Evolutionary conservation across 1,139 yeast species (phyloP), one percentile per base, ranked within the genome.

Genomic region (Hansenula lynferdii): DNA sequence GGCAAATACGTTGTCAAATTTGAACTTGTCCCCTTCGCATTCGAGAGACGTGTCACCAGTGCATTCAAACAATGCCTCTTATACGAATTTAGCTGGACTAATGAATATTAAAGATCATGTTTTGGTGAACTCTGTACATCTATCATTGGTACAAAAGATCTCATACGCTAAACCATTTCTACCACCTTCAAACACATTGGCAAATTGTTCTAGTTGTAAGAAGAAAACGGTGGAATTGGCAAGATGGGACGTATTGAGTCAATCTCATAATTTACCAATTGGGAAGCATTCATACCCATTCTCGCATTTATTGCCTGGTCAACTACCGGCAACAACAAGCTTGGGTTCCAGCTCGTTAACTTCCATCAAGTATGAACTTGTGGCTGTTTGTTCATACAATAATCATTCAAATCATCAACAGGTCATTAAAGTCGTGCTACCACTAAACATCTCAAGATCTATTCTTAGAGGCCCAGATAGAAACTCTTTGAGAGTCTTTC

Each of bases 261-360:
- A 70, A 16, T 65, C 74, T 1, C 72, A 80, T 3, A 64, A 69
- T 7, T 75, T 87, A 48, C 63, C 76, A 2, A 61, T 70, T 10
- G 95, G 92, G 1, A 67, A 71, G 18, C 96, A 92, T 53, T 89
- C 86, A 2, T 92, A 86, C 57, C 99, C 98, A 2, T 92, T 94
- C 57, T 84, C 96, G n/a, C 90, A 89, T 59, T 64, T 94, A 31
- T 60, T 92, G 12, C 95, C 97, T 0, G 98, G 99, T 0, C 69
- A 84, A n/a, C 60, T 89, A 24, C 97, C 98, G 0, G 89, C 96
- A 1, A 75, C 95, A 1, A 68, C 85, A 14, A 67, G 74, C 28
- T 56, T 84, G 16, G 85, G 85, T 4, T 66, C 79, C 5, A 67
- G 72, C 33, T 67, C 80, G 4, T 67, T 71, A 31, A 68, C 81